Base-by-base conservation (phyloP, 495 filamentous ascomycete genomes). In the Penicillium canariense region DNA sequence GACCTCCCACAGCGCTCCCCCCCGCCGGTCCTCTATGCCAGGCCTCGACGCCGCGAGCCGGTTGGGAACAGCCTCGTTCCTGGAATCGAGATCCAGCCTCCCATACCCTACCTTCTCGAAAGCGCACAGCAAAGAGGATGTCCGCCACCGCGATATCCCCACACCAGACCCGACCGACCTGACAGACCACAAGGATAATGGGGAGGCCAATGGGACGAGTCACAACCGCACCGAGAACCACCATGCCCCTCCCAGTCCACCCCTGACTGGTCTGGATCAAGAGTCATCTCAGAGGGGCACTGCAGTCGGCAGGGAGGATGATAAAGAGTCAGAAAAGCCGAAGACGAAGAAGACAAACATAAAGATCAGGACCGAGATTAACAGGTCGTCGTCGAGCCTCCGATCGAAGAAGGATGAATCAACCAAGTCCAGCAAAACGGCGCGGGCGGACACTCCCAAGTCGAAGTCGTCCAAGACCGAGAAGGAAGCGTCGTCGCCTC, bases 21-120 rank as follows among this genome's bases (percentile, higher is more conserved):
- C 63, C 59, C 74, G 78, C 47, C 69, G 75, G 54, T 75, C 76
- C 67, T 82, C 79, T 27, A 77, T 82, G 75, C 77, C 79, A 10
- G 68, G 69, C 30, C 63, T 77, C 48, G 77, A 80, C 45, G 63
- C 69, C 38, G 69, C 65, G 18, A 70, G 62, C 42, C 63, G 60
- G 20, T 56, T 70, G 14, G 67, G 61, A 32, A 68, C 77, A 28
- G 70, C 70, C 53, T 77, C 77, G 17, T 78, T 79, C 50, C 66
- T 75, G 43, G 77, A 74, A 43, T 80, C 77, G 48, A 80, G 75
- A 60, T 77, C 81, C 56, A 90, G 81, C 73, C 68, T 88, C 20
- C 86, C 90, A 11, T 97, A 97, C 66, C 91, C 92, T 4, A 79
- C 75, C 15, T 94, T 96, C 73, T 92, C 87, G 64, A 96, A 96